Percentiles rank a stretch among this genome's conserved stretches.
These are phyloP conservation scores for Trichoderma hamatum DNA, from an alignment of 2,329 filamentous ascomycete genomes.

Conservation along the genomic window DNA sequence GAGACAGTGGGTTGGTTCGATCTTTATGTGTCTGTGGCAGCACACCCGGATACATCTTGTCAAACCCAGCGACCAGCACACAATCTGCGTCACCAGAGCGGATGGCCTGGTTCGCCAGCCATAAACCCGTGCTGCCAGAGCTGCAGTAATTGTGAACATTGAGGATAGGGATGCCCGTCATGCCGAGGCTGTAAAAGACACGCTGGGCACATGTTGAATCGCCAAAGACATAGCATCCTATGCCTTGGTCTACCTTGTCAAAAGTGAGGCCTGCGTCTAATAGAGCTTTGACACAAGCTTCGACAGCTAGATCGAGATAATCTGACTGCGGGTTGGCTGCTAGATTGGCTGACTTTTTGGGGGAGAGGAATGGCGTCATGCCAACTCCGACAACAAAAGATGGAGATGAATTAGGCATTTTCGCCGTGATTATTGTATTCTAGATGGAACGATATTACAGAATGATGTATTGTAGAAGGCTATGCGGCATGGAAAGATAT, in stretches of 20 bases:
- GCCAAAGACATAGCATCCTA: slow-evolving; percentile 9
- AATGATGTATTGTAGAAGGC: not conserved
- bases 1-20: slow-evolving; percentile 1
- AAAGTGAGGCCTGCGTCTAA: not conserved
- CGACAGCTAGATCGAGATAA: slow-evolving; percentile 8
- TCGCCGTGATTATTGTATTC: not conserved
- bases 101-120: slow-evolving; percentile 6
- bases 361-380: slow-evolving; percentile 8
- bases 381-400: slow-evolving; percentile 8
- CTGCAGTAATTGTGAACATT: slow-evolving; percentile 14
- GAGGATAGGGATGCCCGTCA: slow-evolving; percentile 1
- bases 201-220: slow-evolving; percentile 12
- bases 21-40: slow-evolving; percentile 7
- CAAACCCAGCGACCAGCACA: slow-evolving; percentile 2
- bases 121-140: slow-evolving; percentile 6
- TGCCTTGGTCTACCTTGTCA: slow-evolving; percentile 9
- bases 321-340: slow-evolving; percentile 3
- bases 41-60: slow-evolving; percentile 15
- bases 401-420: not conserved
- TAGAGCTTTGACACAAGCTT: slow-evolving; percentile 5
- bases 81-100: not conserved
- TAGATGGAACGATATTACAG: not conserved
- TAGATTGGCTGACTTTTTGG: not conserved
- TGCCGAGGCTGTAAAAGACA: slow-evolving; percentile 16
- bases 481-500: not conserved